Conservation (phyloP, 495 filamentous ascomycete species). For the Hamigera avellanea region DNA sequence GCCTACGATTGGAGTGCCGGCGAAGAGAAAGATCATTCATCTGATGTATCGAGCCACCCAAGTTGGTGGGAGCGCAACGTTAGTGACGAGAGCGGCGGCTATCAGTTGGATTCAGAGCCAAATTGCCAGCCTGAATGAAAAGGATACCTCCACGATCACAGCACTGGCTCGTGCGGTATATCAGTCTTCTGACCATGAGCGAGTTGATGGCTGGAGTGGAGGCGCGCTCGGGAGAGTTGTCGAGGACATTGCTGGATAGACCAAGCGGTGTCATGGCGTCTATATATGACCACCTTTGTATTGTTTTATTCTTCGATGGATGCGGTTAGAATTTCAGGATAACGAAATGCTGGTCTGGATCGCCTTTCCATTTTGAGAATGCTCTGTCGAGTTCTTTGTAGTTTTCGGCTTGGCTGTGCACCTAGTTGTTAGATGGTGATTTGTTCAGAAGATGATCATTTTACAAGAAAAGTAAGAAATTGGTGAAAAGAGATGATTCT, state of each 20-base stretch:
- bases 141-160: conserved; percentile 39
- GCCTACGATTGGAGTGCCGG: conserved; percentile 43
- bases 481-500: too few species aligned
- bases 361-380: too few species aligned
- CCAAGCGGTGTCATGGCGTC: too few species aligned
- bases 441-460: too few species aligned
- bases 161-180: conserved; percentile 51
- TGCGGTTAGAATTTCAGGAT: too few species aligned
- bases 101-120: conserved; percentile 67
- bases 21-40: conserved; percentile 57
- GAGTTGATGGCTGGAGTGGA: conserved; percentile 57
- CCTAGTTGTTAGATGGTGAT: too few species aligned
- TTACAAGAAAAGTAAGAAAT: too few species aligned
- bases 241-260: conserved; percentile 14
- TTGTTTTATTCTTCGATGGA: too few species aligned
- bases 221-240: conserved; percentile 25
- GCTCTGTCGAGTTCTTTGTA: too few species aligned
- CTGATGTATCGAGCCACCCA: conserved; percentile 61
- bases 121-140: conserved; percentile 27
- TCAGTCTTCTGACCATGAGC: conserved; percentile 56
- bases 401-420: too few species aligned
- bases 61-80: conserved; percentile 71
- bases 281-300: too few species aligned
- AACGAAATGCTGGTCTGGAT: too few species aligned
- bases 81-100: conserved; percentile 75